phyloP scores from a whole-genome alignment of 2,329 filamentous ascomycete species.

The Cyphellophora attinorum region DNA sequence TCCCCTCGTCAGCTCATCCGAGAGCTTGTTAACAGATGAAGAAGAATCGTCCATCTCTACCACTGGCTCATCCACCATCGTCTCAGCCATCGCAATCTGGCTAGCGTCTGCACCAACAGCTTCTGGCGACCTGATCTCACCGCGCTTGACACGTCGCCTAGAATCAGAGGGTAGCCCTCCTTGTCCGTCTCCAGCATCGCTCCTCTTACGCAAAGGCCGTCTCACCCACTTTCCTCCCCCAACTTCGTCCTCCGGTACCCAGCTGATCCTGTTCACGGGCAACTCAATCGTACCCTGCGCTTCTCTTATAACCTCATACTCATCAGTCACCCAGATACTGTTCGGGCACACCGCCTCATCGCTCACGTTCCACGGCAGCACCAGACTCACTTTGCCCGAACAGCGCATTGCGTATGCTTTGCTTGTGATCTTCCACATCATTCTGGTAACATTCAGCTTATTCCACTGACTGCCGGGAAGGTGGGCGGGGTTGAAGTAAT shows the following conservation, averaged over 20 bases:
- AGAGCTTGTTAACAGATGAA: too few species aligned
- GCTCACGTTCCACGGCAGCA: background rate
- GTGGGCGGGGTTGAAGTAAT: background rate
- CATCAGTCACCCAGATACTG: background rate
- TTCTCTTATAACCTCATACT: background rate
- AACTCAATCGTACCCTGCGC: background rate
- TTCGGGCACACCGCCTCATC: background rate
- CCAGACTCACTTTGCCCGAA: background rate
- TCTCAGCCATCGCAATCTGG: too few species aligned
- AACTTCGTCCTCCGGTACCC: background rate
- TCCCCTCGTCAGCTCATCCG: too few species aligned
- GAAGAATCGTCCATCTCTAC: too few species aligned
- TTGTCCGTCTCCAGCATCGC: too few species aligned
- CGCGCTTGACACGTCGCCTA: too few species aligned
- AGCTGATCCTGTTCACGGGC: background rate
- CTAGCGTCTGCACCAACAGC: too few species aligned
- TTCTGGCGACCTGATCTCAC: too few species aligned
- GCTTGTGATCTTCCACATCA: background rate
- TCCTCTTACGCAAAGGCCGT: too few species aligned
- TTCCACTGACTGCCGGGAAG: background rate
- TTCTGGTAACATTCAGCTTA: background rate
- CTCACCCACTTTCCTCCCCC: background rate
- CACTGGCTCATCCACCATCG: too few species aligned
- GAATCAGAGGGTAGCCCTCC: too few species aligned
- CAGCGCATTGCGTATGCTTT: background rate